Evolutionary conservation across 306 rosid species (phyloP), one percentile per base, ranked within the genome.

Genomic region (Fragaria iinumae): DNA sequence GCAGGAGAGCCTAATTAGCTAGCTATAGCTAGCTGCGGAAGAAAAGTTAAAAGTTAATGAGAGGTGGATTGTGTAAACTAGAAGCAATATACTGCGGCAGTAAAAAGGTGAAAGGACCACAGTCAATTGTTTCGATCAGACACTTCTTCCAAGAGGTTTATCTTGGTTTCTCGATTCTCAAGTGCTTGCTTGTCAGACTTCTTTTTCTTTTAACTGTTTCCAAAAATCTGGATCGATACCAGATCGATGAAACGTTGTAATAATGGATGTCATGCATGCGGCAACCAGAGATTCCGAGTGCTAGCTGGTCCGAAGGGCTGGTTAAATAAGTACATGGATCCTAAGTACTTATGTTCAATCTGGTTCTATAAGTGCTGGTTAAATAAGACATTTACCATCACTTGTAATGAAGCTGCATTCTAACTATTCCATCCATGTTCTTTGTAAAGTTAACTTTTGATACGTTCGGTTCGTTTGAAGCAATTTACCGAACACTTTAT

Each of bases 101-200:
- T 11, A 21, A 79, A 79, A 76, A 43, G 75, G 36, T 59, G 10
- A 72, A 64, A 69, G 85, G 91, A 87, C 91, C 88, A 82, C 87
- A 43, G 27, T 38, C 60, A 12, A 10, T 48, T 20, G 39, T 36
- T 18, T 34, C 67, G 47, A 74, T 84, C 83, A 57, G 68, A 73
- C 77, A 43, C 81, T 64, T 48, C 44, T 34, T 77, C 68, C n/a
- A 43, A n/a, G 27, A 17, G 16, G 64, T 50, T 67, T 52, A 16
- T 67, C 63, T 39, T 38, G 75, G 65, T 25, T 34, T 52, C 44
- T 25, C 25, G 45, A 49, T 11, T 56, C 29, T 56, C 32, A 79
- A 66, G 74, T 32, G 74, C 72, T 71, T 55, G 74, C 4, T 74
- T 77, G 82, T 77, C 85, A 71, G 65, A 12, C 0, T 59, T 3